phyloP scores from a whole-genome alignment of 345 rosid species.

The Noccaea caerulescens region DNA sequence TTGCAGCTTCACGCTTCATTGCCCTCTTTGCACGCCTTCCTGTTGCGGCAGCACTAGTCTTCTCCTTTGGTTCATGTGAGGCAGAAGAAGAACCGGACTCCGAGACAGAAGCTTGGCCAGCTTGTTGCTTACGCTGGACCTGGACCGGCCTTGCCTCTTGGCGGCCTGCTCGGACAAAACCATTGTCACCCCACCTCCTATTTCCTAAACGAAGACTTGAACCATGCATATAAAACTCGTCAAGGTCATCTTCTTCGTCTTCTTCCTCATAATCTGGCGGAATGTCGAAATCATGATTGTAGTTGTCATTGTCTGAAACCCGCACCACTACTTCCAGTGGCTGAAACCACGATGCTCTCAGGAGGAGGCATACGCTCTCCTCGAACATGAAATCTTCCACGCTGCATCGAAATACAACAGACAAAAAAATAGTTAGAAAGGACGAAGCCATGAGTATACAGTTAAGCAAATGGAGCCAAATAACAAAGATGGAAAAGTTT shows the following conservation, averaged over 20 bases:
- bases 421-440: neutral
- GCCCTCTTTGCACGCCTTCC: conserved; percentile 93
- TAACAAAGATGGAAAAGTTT: neutral
- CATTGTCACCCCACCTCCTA: conserved; percentile 94
- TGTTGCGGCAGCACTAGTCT: conserved; percentile 50
- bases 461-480: conserved; percentile 20
- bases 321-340: conserved; percentile 62
- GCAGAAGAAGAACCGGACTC: conserved; percentile 43
- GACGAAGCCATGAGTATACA: neutral
- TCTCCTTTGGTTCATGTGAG: conserved; percentile 62
- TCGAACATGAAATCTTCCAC: conserved; percentile 88
- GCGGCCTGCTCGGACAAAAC: conserved; percentile 81
- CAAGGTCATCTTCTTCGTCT: conserved; percentile 63
- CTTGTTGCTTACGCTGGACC: conserved; percentile 42
- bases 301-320: conserved; percentile 46
- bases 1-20: conserved; percentile 90
- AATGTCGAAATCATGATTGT: conserved; percentile 54
- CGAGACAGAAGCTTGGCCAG: conserved; percentile 52
- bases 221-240: conserved; percentile 61
- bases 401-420: conserved; percentile 45
- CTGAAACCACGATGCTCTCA: conserved; percentile 82
- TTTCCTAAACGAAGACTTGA: conserved; percentile 74
- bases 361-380: conserved; percentile 92
- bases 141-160: conserved; percentile 82
- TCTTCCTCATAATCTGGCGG: conserved; percentile 50